Conservation (phyloP, 2,329 filamentous ascomycete species). For the Aureobasidium subglaciale region DNA sequence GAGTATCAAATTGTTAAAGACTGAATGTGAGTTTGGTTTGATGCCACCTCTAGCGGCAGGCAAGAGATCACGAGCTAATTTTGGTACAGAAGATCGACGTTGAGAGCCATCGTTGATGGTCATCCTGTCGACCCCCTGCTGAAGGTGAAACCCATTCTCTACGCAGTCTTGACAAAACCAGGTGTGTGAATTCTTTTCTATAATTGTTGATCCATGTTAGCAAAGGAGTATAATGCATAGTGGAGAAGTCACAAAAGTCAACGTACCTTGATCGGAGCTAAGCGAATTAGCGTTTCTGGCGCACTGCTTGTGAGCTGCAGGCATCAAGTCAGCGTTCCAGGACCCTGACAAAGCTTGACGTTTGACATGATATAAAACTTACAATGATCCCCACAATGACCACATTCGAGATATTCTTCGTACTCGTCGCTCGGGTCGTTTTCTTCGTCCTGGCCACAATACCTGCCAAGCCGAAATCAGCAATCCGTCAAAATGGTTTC, state of each 20-base stretch:
- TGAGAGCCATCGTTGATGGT: conserved; percentile 36
- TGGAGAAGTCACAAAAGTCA: not conserved
- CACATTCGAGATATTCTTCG: conserved; percentile 70
- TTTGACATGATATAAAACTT: conserved; percentile 36
- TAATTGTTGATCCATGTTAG: conserved; percentile 20
- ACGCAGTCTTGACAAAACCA: conserved; percentile 59
- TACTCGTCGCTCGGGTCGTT: conserved; percentile 75
- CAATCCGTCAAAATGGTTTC: not conserved
- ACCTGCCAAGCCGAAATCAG: conserved; percentile 46
- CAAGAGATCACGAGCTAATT: conserved; percentile 60
- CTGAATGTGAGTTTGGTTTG: conserved; percentile 65
- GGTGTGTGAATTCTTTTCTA: conserved; percentile 43
- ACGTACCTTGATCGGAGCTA: conserved; percentile 56
- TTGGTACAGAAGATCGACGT: conserved; percentile 56
- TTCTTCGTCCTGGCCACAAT: conserved; percentile 77
- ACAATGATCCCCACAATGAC: conserved; percentile 76
- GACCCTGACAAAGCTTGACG: conserved; percentile 25
- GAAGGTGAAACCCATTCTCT: conserved; percentile 42
- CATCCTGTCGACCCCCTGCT: conserved; percentile 34
- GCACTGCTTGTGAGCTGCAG: conserved; percentile 82
- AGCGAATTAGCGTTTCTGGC: conserved; percentile 64
- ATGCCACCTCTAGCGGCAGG: conserved; percentile 59
- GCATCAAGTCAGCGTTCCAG: conserved; percentile 36
- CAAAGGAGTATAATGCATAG: not conserved
- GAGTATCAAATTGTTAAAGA: conserved; percentile 66